Base-by-base conservation (phyloP, 768 basidiomycete genomes). In the Tricholoma sp. region DNA sequence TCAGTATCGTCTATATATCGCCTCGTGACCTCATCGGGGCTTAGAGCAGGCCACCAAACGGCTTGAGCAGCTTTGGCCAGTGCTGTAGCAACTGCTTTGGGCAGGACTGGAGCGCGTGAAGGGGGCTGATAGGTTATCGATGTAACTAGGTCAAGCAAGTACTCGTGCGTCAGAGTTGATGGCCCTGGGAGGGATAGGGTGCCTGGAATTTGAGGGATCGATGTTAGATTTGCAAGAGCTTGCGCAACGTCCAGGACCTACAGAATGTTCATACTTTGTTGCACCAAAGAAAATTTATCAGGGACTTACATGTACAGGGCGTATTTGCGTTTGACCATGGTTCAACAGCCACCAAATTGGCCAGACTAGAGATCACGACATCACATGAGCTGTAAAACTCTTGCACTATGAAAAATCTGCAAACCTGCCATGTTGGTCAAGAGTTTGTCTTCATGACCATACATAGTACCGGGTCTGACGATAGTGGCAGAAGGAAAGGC, bases 281-380 rank as follows among this genome's bases (percentile, higher is more conserved):
- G 47, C 51, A 47, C 55, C 41, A 44, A 32, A 24, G 20, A 55
- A 53, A 47, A 44, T 44, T 58, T 53, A 59, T 54, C 59, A 57
- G 59, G 55, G 48, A 75, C 85, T 72, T 76, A 92, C 91, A 80
- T 98, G 94, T 47, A 89, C 92, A 0, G 97, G 97, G 33, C 93
- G 88, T 70, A 91, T 84, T 72, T 82, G 84, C 20, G 97, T 95
- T 70, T 88, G 74, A 36, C 84, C 91, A 65, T 89, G 73, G 77
- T 99, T 99, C 59, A 98, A 79, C 68, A 91, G 90, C 92, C 88
- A 98, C 81, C 91, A 89, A 57, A 93, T 87, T 12, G 95, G 89
- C 83, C 89, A 95, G 61, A 83, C 94, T 95, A 65, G 15, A 61
- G 15, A 61, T 56, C 36, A 31, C 13, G 56, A 20, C 20, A 47